These are phyloP conservation scores for Lachnum nothofagi DNA, from an alignment of 2,329 filamentous ascomycete species.

Conservation along the genomic window DNA sequence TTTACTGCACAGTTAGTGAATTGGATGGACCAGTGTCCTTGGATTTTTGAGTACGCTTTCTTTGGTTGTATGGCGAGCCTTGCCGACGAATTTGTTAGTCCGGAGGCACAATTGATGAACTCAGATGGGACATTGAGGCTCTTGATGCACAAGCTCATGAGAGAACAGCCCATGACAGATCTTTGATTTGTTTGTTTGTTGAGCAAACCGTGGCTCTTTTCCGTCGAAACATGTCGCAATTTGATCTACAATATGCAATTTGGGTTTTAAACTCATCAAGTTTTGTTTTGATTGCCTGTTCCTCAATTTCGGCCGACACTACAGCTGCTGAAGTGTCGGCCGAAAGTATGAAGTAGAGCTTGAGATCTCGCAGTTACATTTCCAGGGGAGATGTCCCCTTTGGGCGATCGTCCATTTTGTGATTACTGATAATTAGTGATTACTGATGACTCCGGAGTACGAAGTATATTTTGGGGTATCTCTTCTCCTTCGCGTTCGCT, in stretches of 20 bases:
- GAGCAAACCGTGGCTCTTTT: no score
- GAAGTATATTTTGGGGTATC: background rate
- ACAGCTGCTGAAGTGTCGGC: no score
- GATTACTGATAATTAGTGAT: no score
- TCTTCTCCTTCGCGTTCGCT: background rate
- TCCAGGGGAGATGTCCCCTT: no score
- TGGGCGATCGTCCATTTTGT: no score
- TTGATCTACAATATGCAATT: no score
- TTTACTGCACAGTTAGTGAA: constrained; percentile 39
- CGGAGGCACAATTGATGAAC: constrained; percentile 43
- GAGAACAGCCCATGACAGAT: constrained; percentile 23
- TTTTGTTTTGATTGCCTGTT: no score
- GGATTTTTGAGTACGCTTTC: constrained; percentile 41
- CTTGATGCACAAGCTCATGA: constrained; percentile 27
- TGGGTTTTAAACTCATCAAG: no score
- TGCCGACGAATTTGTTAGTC: constrained; percentile 43
- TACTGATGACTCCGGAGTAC: background rate
- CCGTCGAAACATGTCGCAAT: no score
- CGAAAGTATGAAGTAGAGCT: no score
- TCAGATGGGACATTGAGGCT: constrained; percentile 37
- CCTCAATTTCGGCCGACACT: no score
- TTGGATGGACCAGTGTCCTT: constrained; percentile 41
- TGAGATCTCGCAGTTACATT: no score
- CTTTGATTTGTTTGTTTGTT: background rate
- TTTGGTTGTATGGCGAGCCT: constrained; percentile 41